Base-by-base conservation (phyloP, 139 green algal species). In the Chlamydomonas schloesseri region DNA sequence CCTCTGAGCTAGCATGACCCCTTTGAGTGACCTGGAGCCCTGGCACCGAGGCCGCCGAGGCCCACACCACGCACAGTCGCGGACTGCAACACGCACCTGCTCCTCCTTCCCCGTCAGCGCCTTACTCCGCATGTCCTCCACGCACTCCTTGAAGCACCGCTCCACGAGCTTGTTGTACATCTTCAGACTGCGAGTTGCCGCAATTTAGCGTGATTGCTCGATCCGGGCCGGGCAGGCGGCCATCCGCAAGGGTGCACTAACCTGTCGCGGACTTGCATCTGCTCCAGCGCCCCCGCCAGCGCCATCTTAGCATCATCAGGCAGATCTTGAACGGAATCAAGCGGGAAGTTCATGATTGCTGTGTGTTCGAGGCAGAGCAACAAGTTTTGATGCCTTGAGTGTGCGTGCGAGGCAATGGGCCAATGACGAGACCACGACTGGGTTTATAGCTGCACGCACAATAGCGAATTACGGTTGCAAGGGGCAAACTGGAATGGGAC, bases 111-210 rank as follows among this genome's bases (percentile, higher is more conserved):
- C 93, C 33, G 97, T 96, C 24, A 99, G 90, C 33, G 95, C 95
- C 76, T 98, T 99, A 64, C 95, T 95, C 29, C 97, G 90, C 90
- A 99, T 99, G 42, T 91, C 93, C 42, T 98, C 92, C 2, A 98
- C 94, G 87, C 98, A 99, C 83, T 98, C 94, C 65, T 89, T 94
- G 89, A 99, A 99, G 68, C 98, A 99, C 28, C 91, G 73, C 91
- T 99, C 97, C 33, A 99, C 97, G 14, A 99, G 91, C 33, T 73
- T 92, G 90, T 99, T 99, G 91, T 99, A 99, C 95, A 99, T 97
- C n/a, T 94, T 89, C 78, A 99, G 84, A 83, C 96, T 98, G 93
- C 82, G 46, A 50, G 42, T 8, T 13, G 6, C 5, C 8, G 42
- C 42, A 8, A 50, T 50, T 78, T 3, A 28, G 71, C 0, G 23